These are phyloP conservation scores for Mortierella claussenii DNA, from an alignment of 192 early-diverging fungal species.

Conservation along the genomic window DNA sequence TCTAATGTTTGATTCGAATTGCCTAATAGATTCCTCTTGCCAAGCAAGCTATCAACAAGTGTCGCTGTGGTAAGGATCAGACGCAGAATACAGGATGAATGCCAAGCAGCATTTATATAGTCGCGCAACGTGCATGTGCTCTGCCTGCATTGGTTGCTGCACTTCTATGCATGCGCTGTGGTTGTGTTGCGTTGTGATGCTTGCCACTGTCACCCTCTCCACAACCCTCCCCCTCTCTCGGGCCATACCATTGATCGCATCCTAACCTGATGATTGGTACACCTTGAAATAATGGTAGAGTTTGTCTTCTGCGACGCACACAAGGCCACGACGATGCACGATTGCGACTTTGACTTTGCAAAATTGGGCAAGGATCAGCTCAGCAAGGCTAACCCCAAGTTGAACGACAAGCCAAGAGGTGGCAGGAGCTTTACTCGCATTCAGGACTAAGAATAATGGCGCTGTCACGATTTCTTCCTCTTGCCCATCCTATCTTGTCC, in stretches of 20 bases:
- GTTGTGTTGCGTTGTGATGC: not conserved
- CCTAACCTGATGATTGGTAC: not conserved
- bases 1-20: not conserved
- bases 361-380: constrained; percentile 74
- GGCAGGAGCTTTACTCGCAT: constrained; percentile 82
- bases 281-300: constrained; percentile 39
- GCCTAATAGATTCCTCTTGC: constrained; percentile 70
- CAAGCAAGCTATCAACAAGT: constrained; percentile 83
- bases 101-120: not conserved
- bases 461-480: not conserved
- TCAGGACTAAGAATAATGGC: constrained; percentile 28
- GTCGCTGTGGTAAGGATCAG: constrained; percentile 66
- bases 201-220: too few relatives aligned
- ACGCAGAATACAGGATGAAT: not conserved
- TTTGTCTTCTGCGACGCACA: constrained; percentile 82
- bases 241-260: not conserved
- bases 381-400: constrained; percentile 78
- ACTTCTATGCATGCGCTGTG: not conserved
- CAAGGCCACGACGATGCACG: constrained; percentile 75
- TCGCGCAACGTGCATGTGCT: too few relatives aligned
- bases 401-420: constrained; percentile 78
- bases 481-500: not conserved
- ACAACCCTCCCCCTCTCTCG: not conserved
- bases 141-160: too few relatives aligned
- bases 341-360: constrained; percentile 85